Base-by-base conservation (phyloP, 805 yeast species). In the Saccharomycopsis fodiens region DNA sequence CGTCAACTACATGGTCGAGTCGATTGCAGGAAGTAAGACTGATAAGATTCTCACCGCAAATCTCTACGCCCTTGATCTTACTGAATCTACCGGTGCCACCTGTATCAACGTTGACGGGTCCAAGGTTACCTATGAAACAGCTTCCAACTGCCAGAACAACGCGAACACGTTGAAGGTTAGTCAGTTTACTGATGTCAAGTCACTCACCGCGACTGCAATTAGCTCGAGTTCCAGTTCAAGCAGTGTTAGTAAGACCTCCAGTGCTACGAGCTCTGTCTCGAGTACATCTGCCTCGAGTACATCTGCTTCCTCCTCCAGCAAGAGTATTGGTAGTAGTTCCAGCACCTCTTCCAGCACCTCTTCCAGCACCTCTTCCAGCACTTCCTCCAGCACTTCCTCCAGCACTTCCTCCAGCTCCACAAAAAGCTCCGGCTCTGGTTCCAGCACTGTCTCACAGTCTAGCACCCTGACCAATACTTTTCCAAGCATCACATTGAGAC, bases 181-280 rank as follows among this genome's bases (percentile, higher is more conserved):
- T 31, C 17, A 25, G 4, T 35, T 25, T 3, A 45, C 45, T 20
- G 21, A 37, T 16, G 46, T 46, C 41, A 46, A 51, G n/a, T 40
- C 52, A 13, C 40, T 52, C 12, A 30, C 46, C 17, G 46, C 55
- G 19, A 43, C 52, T 16, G 25, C 47, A 17, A 46, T 56, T 37
- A 39, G 34, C n/a, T 35, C 48, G 35, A 27, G 25, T 17, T 29
- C 39, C 20, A 19, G 17, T 4, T 15, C 45, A 13, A 23, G 30
- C 27, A 41, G 46, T 19, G 3, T 4, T 27, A 3, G 32, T 23
- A 4, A 34, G 5, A 6, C 42, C n/a, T 4, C 22, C 17, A 6
- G 37, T 29, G 7, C 10, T 21, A 30, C 55, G 30, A 47, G 58
- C 36, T 44, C 59, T 10, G 41, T 56, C 16, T 35, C 20, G 47